Evolutionary conservation across 306 rosid genomes (phyloP).

Genomic region (Gastrolobium villosum): DNA sequence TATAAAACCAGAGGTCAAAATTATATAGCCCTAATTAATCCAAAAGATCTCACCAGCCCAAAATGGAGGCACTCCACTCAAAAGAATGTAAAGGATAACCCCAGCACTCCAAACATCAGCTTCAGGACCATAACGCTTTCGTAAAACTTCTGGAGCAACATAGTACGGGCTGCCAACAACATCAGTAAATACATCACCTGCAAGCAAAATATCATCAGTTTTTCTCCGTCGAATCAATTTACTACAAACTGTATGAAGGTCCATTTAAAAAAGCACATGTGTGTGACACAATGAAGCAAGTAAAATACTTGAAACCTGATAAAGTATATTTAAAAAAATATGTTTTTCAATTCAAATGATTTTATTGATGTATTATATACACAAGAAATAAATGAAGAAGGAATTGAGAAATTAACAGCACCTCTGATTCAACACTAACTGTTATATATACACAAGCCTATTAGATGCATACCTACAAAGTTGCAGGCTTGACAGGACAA

Average conservation of each 20-base stretch:
- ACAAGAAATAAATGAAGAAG: conserved; percentile 6
- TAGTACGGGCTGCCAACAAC: conserved; percentile 99
- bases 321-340: background rate
- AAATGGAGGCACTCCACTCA: conserved; percentile 99
- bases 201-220: conserved; percentile 45
- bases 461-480: background rate
- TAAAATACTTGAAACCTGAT: background rate
- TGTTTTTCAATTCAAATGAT: background rate
- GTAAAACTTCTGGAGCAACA: conserved; percentile 97
- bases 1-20: conserved; percentile 1
- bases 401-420: conserved; percentile 5
- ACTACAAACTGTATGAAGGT: conserved; percentile 40
- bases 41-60: conserved; percentile 86
- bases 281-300: conserved; percentile 3
- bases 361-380: background rate
- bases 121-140: conserved; percentile 92
- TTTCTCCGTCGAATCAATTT: conserved; percentile 32
- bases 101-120: conserved; percentile 99
- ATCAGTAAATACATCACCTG: conserved; percentile 87
- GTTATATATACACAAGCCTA: background rate
- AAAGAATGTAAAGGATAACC: conserved; percentile 89
- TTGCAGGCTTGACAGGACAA: background rate
- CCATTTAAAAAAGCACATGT: conserved; percentile 29
- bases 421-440: background rate
- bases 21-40: conserved; percentile 26